A percentile compares a stretch with the other conserved stretches of the same genome.
phyloP scores from a whole-genome alignment of 2,329 filamentous ascomycete genomes.

The Ophiostoma australiae region DNA sequence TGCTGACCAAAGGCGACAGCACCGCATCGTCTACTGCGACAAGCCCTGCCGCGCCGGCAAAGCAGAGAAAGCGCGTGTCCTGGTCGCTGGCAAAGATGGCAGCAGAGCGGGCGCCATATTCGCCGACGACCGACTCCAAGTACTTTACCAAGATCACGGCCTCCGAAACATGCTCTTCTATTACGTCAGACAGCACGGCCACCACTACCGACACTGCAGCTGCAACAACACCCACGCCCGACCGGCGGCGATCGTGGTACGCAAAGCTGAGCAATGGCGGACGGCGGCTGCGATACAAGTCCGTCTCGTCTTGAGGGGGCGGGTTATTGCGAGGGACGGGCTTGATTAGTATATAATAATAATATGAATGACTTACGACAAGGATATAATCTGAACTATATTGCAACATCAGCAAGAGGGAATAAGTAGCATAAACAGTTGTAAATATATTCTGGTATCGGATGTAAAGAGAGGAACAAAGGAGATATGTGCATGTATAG shows the following conservation, averaged over 20 bases:
- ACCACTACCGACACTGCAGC: background rate
- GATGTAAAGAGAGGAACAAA: background rate
- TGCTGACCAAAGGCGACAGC: background rate
- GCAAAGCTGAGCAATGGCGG: slow-evolving; percentile 12
- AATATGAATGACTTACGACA: background rate
- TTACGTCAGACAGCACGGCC: background rate
- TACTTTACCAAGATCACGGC: background rate
- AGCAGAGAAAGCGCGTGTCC: background rate
- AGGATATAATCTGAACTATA: background rate
- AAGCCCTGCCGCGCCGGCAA: background rate
- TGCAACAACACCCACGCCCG: background rate
- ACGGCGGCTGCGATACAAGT: slow-evolving; percentile 13
- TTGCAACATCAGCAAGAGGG: background rate
- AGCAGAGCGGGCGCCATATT: background rate
- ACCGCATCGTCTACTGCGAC: background rate
- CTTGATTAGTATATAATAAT: background rate
- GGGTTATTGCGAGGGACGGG: background rate
- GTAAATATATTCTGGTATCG: background rate
- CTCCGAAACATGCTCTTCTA: background rate
- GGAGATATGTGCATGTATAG: background rate
- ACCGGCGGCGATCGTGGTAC: slow-evolving; percentile 18
- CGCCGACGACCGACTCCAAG: background rate
- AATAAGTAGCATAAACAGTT: background rate
- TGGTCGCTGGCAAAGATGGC: background rate
- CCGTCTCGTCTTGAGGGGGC: background rate